Evolutionary conservation across 2,329 filamentous ascomycete genomes (phyloP), one percentile per base, ranked within the genome.

Genomic region (Epichloe elymi): DNA sequence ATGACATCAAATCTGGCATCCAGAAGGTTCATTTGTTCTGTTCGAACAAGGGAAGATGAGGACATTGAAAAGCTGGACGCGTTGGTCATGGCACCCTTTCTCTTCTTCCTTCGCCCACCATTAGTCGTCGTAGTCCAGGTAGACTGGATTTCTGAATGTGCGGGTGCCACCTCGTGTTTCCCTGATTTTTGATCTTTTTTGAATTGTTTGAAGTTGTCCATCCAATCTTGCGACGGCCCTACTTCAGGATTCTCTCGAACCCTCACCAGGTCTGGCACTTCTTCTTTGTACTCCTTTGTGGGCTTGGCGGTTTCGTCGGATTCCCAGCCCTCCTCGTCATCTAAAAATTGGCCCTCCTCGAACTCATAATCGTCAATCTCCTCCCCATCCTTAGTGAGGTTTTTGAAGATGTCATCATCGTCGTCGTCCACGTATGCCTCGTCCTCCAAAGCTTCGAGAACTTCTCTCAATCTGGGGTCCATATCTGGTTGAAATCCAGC

Each of bases 401-500:
- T 69, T 43, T 79, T 80, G 66, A 98, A 97, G 48, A 97, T 70
- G 51, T 91, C 86, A n/a, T 93, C 88, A 17, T 93, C 87, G 37
- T 91, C 80, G 20, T 90, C 80, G 6, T 86, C 91, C 2, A 98
- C 90, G 63, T 88, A 98, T 2, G 86, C 91, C 23, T 98, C 93
- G 61, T 98, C 93, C 46, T 98, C 93, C 33, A 98, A 71, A 11
- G 93, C 93, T 68, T 96, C 90, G 23, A 98, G 70, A 5, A 90
- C 89, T 66, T 98, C 93, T 44, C 93, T 79, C 58, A 98, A 66
- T 39, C 91, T 78, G 2, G 90, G 90, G 62, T 98, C 94, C 93
- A 98, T 97, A 63, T 97, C 90, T 6, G 94, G 93, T 67, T 98
- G 86, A 66, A 98, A 95, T 0, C 93, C 93, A 3, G 86, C 85